Base-by-base conservation (phyloP, 352 stramenopile species). In the Phytophthora sp. region DNA sequence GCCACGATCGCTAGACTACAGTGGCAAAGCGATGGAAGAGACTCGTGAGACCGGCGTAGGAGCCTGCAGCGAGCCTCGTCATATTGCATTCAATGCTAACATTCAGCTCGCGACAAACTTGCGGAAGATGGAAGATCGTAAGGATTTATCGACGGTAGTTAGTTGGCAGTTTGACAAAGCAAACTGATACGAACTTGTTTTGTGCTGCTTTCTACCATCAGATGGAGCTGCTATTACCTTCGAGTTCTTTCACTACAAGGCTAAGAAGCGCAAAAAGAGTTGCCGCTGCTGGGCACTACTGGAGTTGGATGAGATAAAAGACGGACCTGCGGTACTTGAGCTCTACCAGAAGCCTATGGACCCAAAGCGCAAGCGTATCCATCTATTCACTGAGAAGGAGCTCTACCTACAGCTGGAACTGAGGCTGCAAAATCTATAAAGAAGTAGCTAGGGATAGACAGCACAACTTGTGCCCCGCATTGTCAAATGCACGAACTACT, bases 221-320 rank as follows among this genome's bases (percentile, higher is more conserved):
- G 82, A 72, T 20, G 78, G 77, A 15, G 77, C 69, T 26, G 77
- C 80, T 13, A 70, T 92, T 39, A 87, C 84, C 54, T 85, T 92
- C 17, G 82, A 88, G 54, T 79, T 92, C 43, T 82, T 82, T 46
- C 82, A 92, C 68, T 92, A 88, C 69, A 92, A 92, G 37, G 54
- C 76, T 13, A 88, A 87, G 66, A 92, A 89, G 54, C 78, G 80
- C 43, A 92, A 90, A 46, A 87, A 92, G 39, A 89, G 79, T 49
- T 89, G 82, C 13, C 80, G 82, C 21, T 92, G 82, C 72, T 92
- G 82, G 82, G 65, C 82, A 5, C 42, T 92, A 27, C 60, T 92
- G 7, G 82, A 92, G 65, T 66, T 90, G 80, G 82, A 92, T 57
- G 82, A 92, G 50, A 52, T 92, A 30, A 69, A 69, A 24, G 39